A percentile compares a stretch with the other conserved stretches of the same genome.
Conservation (phyloP, 2,329 filamentous ascomycete genomes). For the Rhynchosporium agropyri region DNA sequence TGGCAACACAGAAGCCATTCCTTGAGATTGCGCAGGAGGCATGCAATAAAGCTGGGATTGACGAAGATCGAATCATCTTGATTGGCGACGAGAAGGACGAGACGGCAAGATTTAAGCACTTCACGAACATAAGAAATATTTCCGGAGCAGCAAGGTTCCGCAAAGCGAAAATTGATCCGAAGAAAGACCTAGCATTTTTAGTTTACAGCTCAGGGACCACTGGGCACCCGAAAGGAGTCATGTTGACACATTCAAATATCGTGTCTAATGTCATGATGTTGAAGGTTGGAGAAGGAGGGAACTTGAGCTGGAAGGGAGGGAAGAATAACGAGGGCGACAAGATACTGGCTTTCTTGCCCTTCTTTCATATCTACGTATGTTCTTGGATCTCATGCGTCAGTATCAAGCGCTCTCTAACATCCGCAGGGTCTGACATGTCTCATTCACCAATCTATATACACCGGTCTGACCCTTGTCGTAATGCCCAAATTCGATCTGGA, state of each 20-base stretch:
- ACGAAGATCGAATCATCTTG: slow-evolving; percentile 71
- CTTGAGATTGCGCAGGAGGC: slow-evolving; percentile 68
- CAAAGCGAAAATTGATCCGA: slow-evolving; percentile 64
- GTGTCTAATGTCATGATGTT: slow-evolving; percentile 71
- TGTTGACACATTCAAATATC: slow-evolving; percentile 82
- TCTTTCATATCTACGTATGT: slow-evolving; percentile 87
- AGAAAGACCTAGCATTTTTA: slow-evolving; percentile 77
- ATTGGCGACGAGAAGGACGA: slow-evolving; percentile 71
- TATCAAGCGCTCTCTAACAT: slow-evolving; percentile 21
- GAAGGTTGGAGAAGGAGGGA: slow-evolving; percentile 54
- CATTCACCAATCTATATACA: slow-evolving; percentile 67
- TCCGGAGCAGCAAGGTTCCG: slow-evolving; percentile 60
- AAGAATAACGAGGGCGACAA: slow-evolving; percentile 67
- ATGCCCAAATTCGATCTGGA: slow-evolving; percentile 83
- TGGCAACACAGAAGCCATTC: slow-evolving; percentile 73
- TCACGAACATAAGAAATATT: slow-evolving; percentile 68
- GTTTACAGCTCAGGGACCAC: slow-evolving; percentile 92
- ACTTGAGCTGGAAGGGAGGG: slow-evolving; percentile 60
- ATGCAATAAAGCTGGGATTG: slow-evolving; percentile 69
- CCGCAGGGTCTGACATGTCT: slow-evolving; percentile 68
- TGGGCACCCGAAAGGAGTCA: slow-evolving; percentile 87
- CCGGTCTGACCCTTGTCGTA: slow-evolving; percentile 67
- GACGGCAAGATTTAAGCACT: slow-evolving; percentile 66
- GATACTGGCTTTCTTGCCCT: slow-evolving; percentile 78
- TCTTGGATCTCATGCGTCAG: background rate